A percentile compares a stretch with the other conserved stretches of the same genome.
Conservation (phyloP, 768 basidiomycete genomes). For the Rhodotorula paludigena region DNA sequence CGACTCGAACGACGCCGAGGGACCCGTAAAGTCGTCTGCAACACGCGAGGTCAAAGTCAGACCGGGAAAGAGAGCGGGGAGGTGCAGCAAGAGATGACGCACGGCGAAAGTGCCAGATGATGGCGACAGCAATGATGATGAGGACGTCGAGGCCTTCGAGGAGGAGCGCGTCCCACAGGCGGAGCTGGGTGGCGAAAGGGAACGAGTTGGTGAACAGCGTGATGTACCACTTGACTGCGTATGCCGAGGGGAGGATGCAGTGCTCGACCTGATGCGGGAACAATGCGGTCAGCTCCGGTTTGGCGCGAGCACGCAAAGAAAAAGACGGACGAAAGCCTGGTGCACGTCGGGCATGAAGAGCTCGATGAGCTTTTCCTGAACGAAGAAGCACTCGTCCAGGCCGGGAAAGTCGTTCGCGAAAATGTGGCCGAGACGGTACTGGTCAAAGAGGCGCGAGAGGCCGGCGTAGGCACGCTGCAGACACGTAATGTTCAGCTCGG, state of each 20-base stretch:
- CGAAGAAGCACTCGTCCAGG: conserved; percentile 87
- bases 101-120: conserved; percentile 90
- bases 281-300: background rate
- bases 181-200: conserved; percentile 87
- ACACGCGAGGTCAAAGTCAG: background rate
- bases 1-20: conserved; percentile 78
- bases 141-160: conserved; percentile 86
- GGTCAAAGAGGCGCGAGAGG: conserved; percentile 81
- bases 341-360: conserved; percentile 85
- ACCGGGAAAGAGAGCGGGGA: background rate
- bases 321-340: conserved; percentile 60
- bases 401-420: conserved; percentile 95
- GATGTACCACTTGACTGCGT: conserved; percentile 99
- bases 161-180: conserved; percentile 90
- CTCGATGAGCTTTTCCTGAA: conserved; percentile 85
- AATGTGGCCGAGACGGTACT: conserved; percentile 77
- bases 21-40: conserved; percentile 75
- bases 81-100: conserved; percentile 41
- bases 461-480: conserved; percentile 66
- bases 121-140: conserved; percentile 73
- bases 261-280: conserved; percentile 57
- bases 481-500: background rate
- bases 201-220: conserved; percentile 93
- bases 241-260: conserved; percentile 85
- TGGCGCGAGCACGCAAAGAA: background rate